Conservation (phyloP, 1,139 yeast species). For the Nakaseomyces nivariensis region DNA sequence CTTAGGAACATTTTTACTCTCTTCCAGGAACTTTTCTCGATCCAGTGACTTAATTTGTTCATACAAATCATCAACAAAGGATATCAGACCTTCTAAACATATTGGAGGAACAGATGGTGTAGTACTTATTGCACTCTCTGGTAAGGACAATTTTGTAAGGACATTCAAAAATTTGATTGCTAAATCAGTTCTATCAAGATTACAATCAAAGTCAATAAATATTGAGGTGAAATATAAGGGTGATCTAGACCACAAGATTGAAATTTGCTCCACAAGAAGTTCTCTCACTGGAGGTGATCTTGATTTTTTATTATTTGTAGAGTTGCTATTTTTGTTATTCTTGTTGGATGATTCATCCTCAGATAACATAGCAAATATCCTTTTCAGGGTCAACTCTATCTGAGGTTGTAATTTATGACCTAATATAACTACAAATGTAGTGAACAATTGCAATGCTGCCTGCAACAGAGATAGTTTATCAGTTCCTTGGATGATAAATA, state of each 20-base stretch:
- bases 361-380: constrained; percentile 47
- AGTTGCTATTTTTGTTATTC: constrained; percentile 8
- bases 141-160: constrained; percentile 65
- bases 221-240: constrained; percentile 69
- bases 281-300: constrained; percentile 55
- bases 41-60: constrained; percentile 39
- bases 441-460: constrained; percentile 64
- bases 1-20: constrained; percentile 7
- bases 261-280: constrained; percentile 70
- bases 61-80: constrained; percentile 55
- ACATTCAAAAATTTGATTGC: constrained; percentile 60
- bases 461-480: constrained; percentile 60
- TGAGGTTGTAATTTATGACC: constrained; percentile 55
- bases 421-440: constrained; percentile 53
- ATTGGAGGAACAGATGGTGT: constrained; percentile 88
- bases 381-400: constrained; percentile 52
- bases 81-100: constrained; percentile 76
- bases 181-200: constrained; percentile 75
- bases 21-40: constrained; percentile 12
- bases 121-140: constrained; percentile 66
- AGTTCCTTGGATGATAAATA: constrained; percentile 65
- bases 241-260: constrained; percentile 75
- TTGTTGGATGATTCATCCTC: constrained; percentile 28
- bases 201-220: constrained; percentile 84
- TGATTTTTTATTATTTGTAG: constrained; percentile 7